Percentiles rank a stretch among this genome's conserved stretches.
phyloP scores from a whole-genome alignment of 768 basidiomycete genomes.

The Termitomyces sp. region DNA sequence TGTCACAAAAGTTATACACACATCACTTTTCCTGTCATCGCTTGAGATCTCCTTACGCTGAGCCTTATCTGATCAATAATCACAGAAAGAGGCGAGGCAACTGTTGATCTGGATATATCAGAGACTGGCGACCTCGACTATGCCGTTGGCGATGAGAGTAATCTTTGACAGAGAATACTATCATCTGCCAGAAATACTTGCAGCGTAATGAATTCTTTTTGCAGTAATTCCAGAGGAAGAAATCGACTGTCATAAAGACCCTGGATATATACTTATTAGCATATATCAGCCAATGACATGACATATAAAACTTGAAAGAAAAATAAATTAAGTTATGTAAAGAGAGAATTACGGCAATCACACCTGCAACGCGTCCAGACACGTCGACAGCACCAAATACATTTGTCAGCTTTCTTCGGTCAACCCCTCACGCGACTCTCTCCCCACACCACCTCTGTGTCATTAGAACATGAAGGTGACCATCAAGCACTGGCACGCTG shows the following conservation, averaged over 20 bases:
- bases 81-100: too few species aligned
- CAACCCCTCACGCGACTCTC: background rate
- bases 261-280: too few species aligned
- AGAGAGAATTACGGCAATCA: constrained; percentile 2
- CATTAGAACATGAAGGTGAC: constrained; percentile 62
- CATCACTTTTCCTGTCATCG: too few species aligned
- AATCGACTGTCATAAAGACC: background rate
- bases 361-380: constrained; percentile 5
- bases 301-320: background rate
- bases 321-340: background rate
- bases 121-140: too few species aligned
- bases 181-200: background rate
- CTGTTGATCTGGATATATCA: too few species aligned
- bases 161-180: too few species aligned
- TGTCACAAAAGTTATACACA: too few species aligned
- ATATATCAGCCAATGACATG: background rate
- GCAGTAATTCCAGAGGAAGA: background rate
- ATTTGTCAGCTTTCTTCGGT: constrained; percentile 9
- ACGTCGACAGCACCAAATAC: constrained; percentile 14
- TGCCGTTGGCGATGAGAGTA: too few species aligned
- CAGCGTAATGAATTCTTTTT: background rate
- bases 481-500: constrained; percentile 82
- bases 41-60: too few species aligned
- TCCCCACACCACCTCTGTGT: background rate
- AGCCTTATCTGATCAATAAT: too few species aligned